Conservation (phyloP, 345 rosid genomes). For the Boechera retrofracta region DNA sequence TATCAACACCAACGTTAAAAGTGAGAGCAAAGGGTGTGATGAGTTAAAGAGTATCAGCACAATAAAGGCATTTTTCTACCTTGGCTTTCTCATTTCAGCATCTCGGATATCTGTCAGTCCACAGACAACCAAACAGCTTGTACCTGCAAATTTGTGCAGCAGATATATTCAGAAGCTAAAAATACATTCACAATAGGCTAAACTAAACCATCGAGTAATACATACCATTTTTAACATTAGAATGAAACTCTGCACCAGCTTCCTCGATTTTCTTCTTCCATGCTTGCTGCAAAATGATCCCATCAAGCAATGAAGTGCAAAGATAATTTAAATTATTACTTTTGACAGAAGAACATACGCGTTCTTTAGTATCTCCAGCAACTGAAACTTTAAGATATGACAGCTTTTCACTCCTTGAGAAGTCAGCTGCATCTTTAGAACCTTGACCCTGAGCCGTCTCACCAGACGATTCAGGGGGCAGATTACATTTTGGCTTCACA, state of each 20-base stretch:
- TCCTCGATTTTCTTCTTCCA: slow-evolving; percentile 82
- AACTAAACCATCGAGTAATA: neutral
- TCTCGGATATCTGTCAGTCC: slow-evolving; percentile 57
- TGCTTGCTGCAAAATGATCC: slow-evolving; percentile 60
- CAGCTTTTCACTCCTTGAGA: slow-evolving; percentile 68
- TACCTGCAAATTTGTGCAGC: slow-evolving; percentile 59
- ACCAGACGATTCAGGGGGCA: slow-evolving; percentile 55
- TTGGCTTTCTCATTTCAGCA: slow-evolving; percentile 78
- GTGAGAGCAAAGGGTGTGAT: slow-evolving; percentile 16
- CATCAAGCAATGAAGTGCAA: slow-evolving; percentile 34
- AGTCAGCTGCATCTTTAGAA: slow-evolving; percentile 51
- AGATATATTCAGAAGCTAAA: slow-evolving; percentile 9
- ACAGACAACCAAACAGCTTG: slow-evolving; percentile 80
- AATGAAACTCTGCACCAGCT: slow-evolving; percentile 76
- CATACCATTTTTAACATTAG: slow-evolving; percentile 77
- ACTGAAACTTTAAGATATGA: slow-evolving; percentile 70
- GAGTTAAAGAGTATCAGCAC: slow-evolving; percentile 33
- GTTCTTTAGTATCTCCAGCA: slow-evolving; percentile 63
- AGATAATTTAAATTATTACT: neutral
- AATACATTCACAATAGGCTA: slow-evolving; percentile 15
- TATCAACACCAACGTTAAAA: slow-evolving; percentile 21
- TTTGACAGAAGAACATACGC: slow-evolving; percentile 49
- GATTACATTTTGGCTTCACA: slow-evolving; percentile 65
- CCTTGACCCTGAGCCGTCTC: slow-evolving; percentile 54
- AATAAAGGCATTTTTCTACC: slow-evolving; percentile 56